Evolutionary conservation across 2,329 filamentous ascomycete species (phyloP), one percentile per base, ranked within the genome.

Genomic region (Cytospora schulzeri): DNA sequence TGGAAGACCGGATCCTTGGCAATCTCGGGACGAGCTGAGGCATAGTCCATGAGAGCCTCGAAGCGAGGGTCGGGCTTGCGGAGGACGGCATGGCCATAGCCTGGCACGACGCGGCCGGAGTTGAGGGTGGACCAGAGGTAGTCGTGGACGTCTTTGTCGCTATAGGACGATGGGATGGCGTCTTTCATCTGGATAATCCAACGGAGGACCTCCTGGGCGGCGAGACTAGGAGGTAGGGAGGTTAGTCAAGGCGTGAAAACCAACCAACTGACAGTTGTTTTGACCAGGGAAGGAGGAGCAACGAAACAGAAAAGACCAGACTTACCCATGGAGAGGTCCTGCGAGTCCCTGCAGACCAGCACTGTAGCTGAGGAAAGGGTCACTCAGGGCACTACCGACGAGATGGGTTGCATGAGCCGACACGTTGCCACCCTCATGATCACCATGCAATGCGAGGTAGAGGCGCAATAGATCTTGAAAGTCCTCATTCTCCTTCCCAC

Each of bases 161-260:
- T 88, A 81, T 94, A 94, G 61, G 85, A 85, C 58, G 83, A 82
- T 65, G 93, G 92, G 68, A 99, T 94, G 70, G 87, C 81, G 54
- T 93, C 88, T 81, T 97, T 91, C 95, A 99, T 98, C 77, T 96
- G 91, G 62, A 97, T 78, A 72, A 97, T 96, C 91, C 93, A 99
- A 74, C 95, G 91, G 68, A 99, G 88, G 45, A 98, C 95, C 76
- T 99, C 95, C 78, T 99, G 95, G 8, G 95, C 95, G 57, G 95
- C 95, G 66, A 99, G 88, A 64, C 94, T 84, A 66, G 66, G 59
- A 69, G 66, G 33, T 19, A 29, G 22, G n/a, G 4, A 38, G 8
- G 60, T 66, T 51, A 65, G 60, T 24, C n/a, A 26, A n/a, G 48
- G 35, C 24, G n/a, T 55, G 4, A 22, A 45, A 9, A n/a, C 33